A percentile compares a stretch with the other conserved stretches of the same genome.
These are phyloP conservation scores for Teratosphaeria viscida DNA, from an alignment of 2,329 filamentous ascomycete genomes.

Conservation along the genomic window DNA sequence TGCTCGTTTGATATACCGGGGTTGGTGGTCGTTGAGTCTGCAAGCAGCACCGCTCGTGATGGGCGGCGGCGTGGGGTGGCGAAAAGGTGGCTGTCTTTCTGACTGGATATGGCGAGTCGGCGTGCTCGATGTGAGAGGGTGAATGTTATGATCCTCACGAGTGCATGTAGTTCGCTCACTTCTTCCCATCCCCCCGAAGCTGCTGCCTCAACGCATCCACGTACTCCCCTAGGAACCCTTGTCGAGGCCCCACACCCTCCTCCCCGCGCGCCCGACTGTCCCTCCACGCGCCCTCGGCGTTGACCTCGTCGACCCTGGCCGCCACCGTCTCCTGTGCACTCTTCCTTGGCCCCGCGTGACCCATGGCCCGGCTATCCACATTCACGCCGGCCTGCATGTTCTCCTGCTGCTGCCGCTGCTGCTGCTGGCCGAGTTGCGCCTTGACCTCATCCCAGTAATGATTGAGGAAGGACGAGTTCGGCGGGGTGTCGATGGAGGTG, in stretches of 20 bases:
- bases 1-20: neutral
- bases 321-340: slow-evolving; percentile 6
- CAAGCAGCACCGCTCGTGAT: neutral
- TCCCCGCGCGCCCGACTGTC: slow-evolving; percentile 8
- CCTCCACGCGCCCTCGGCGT: slow-evolving; percentile 19
- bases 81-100: neutral
- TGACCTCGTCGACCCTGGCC: slow-evolving; percentile 8
- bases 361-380: slow-evolving; percentile 12
- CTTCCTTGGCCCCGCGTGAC: slow-evolving; percentile 7
- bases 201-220: slow-evolving; percentile 21
- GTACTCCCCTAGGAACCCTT: slow-evolving; percentile 22
- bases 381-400: slow-evolving; percentile 11
- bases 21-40: neutral
- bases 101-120: neutral
- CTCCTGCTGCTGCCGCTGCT: slow-evolving; percentile 9
- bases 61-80: neutral
- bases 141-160: neutral
- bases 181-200: slow-evolving; percentile 10
- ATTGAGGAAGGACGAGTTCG: slow-evolving; percentile 31
- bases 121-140: neutral
- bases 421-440: slow-evolving; percentile 17
- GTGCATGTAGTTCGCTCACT: neutral
- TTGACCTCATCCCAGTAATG: slow-evolving; percentile 45
- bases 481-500: slow-evolving; percentile 33
- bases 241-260: slow-evolving; percentile 7